Base-by-base conservation (phyloP, 1,284 basidiomycete genomes). In the Anthracocystis walkeri region DNA sequence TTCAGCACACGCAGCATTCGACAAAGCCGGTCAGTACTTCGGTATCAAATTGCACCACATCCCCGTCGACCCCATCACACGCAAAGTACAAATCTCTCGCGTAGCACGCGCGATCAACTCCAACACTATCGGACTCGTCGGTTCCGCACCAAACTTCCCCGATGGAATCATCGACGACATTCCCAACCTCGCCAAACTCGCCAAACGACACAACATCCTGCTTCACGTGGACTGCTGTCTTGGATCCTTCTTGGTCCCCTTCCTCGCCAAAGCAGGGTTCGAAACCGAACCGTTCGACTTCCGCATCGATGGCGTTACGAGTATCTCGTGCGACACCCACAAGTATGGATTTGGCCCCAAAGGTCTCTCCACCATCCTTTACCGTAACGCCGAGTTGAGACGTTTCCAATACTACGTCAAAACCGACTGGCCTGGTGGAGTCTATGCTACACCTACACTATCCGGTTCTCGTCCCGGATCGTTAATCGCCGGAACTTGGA, bases 401-500 rank as follows among this genome's bases (percentile, higher is more conserved):
- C 67, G 80, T 11, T 80, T 78, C 67, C 84, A 85, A 71, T 85
- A 85, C 73, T 85, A 81, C 57, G 78, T 85, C 49, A 79, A 82
- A 69, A 75, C 82, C 31, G 77, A 75, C 44, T 85, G 84, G 84
- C 69, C 82, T 6, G 84, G 84, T 21, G 84, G 84, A 35, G 84
- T 85, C 12, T 85, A 85, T 53, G 80, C 81, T 25, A 80, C 78
- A 7, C 83, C 78, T 16, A 81, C 70, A 7, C 81, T 78, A 8
- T 58, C 58, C 18, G 81, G 67, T 16, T 80, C 58, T 58, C 92
- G 95, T 48, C 94, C 95, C 0, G 96, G 96, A 10, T 91, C 94
- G 0, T 87, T 98, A 64, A 92, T 99, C 67, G 96, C 96, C 12
- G 96, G 94, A 46, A 92, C 94, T 18, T 99, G 95, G 95, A 94